These are phyloP conservation scores for Alopecurus myosuroides DNA, from an alignment of 176 grass and related monocot genomes.

Conservation along the genomic window DNA sequence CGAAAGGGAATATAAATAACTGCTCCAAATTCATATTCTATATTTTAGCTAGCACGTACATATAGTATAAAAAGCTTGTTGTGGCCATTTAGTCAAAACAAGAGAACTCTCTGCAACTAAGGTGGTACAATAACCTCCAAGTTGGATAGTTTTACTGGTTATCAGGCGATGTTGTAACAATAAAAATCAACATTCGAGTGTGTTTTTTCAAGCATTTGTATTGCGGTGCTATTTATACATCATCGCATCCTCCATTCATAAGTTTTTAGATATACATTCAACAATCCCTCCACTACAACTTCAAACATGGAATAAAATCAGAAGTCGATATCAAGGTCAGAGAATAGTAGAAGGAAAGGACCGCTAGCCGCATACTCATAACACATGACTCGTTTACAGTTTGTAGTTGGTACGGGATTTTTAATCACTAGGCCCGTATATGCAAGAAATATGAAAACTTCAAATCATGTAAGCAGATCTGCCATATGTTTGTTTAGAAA, in stretches of 20 bases:
- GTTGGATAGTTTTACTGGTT: not conserved
- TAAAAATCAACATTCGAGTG: not conserved
- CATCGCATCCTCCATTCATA: not conserved
- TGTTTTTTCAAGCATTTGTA: not conserved
- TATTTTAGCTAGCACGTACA: not conserved
- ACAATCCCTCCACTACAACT: not conserved
- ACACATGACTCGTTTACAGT: not conserved
- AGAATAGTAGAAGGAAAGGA: not conserved
- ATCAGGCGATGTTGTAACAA: not conserved
- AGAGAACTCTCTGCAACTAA: not conserved
- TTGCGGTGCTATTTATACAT: not conserved
- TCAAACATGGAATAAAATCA: not conserved
- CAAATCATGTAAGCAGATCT: not conserved
- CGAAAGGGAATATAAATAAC: not conserved
- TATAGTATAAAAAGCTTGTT: constrained; percentile 1
- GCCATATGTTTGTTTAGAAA: not conserved
- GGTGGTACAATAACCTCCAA: not conserved
- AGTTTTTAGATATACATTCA: not conserved
- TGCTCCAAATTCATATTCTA: not conserved
- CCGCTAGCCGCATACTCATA: not conserved
- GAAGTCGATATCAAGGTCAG: not conserved
- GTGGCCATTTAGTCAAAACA: not conserved
- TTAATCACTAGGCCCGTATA: not conserved
- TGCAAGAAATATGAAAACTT: not conserved
- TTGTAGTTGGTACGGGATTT: not conserved